Evolutionary conservation across 257 asterid genomes (phyloP).

Genomic region (Gentiana dahurica): DNA sequence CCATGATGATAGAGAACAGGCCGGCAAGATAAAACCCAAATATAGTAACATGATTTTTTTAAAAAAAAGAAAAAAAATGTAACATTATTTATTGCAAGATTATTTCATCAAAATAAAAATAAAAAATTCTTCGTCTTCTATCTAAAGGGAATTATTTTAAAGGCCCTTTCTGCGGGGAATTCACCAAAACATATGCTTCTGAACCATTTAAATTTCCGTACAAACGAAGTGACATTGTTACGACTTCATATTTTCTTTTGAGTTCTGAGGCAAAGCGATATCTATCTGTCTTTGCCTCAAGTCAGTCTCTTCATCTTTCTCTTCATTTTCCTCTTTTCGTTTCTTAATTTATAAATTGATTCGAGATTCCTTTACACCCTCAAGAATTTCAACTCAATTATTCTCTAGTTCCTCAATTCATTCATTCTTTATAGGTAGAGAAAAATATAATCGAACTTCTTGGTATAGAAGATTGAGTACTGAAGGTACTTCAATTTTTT

Average conservation of each 20-base stretch:
- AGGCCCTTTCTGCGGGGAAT: not conserved
- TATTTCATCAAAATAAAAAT: no score
- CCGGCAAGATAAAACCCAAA: no score
- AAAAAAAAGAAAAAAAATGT: no score
- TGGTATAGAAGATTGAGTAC: slow-evolving; percentile 4
- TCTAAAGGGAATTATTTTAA: not conserved
- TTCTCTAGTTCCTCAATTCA: not conserved
- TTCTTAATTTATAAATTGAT: not conserved
- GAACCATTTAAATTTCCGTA: not conserved
- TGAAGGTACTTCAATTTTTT: slow-evolving; percentile 10
- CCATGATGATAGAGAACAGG: no score
- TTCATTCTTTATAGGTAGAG: not conserved
- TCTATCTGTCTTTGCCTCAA: slow-evolving; percentile 6
- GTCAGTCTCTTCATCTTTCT: not conserved
- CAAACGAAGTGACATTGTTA: not conserved
- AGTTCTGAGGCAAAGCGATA: slow-evolving; percentile 6
- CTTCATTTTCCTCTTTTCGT: not conserved
- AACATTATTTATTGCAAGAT: no score
- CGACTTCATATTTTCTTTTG: not conserved
- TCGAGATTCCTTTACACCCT: slow-evolving; percentile 8
- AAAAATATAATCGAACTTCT: not conserved
- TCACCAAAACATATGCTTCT: not conserved
- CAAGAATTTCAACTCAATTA: slow-evolving; percentile 1
- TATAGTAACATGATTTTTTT: no score
- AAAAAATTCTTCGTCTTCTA: not conserved